Evolutionary conservation across 106 monocot species (phyloP), one percentile per base, ranked within the genome.

Genomic region (Platanthera guangdongensis): DNA sequence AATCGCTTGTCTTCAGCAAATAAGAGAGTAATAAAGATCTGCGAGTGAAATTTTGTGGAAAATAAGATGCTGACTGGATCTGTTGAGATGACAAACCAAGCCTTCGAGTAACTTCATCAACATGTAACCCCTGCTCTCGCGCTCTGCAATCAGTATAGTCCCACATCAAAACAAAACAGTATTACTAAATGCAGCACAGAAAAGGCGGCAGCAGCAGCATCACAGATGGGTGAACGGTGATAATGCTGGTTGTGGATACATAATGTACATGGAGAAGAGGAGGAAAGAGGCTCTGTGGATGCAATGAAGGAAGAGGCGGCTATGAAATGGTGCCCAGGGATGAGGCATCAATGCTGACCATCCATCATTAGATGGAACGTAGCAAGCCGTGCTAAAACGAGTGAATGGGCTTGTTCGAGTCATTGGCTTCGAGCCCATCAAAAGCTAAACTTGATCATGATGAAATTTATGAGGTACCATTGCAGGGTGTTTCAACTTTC

Each of bases 51-150:
- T 57, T 68, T 14, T 71, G 2, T n/a, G 39, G 70, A 52, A 62
- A 55, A 15, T 14, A 30, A 52, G 32, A 68, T 53, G 76, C 57
- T 74, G 7, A 90, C 93, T 48, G 86, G 77, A 90, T 88, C 75
- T 86, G 75, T 0, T 84, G 46, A 8, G 51, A 52, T 25, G 90
- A 86, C 59, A 85, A 28, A 16, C 78, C 79, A 15, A 94, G 73
- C 59, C 82, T 76, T 9, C 70, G 77, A 50, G 77, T 68, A 76
- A 90, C 77, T 81, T 94, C 90, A 76, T 94, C 78, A 3, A 94
- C 79, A 80, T 94, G 93, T 76, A 90, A 55, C 15, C 90, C 90
- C 76, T 88, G 81, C 50, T 92, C 91, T 32, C 76, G 80, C 10
- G 80, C 84, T 46, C 91, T 92, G 76, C 71, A 72, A 32, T 7